Evolutionary conservation across 352 stramenopile genomes (phyloP).

Genomic region (Phytophthora macrochlamydospora): DNA sequence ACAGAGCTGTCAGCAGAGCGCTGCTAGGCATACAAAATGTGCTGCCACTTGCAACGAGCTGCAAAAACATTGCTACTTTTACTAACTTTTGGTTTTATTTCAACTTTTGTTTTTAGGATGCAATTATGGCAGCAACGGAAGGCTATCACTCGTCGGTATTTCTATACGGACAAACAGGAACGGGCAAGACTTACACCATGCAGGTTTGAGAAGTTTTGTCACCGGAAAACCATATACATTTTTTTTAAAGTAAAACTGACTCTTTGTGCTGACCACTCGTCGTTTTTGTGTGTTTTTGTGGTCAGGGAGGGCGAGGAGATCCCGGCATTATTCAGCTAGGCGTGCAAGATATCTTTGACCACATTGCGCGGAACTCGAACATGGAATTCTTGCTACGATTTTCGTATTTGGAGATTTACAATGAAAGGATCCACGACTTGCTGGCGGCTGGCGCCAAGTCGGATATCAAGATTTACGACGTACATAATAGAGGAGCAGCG

Average conservation of each 20-base stretch:
- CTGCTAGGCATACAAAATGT: not conserved
- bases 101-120: slow-evolving; percentile 40
- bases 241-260: slow-evolving; percentile 24
- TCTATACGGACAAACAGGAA: slow-evolving; percentile 92
- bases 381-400: slow-evolving; percentile 82
- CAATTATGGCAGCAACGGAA: slow-evolving; percentile 70
- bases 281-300: not conserved
- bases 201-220: slow-evolving; percentile 39
- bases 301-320: slow-evolving; percentile 46
- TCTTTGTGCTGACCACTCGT: slow-evolving; percentile 29
- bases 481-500: slow-evolving; percentile 47
- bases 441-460: slow-evolving; percentile 70
- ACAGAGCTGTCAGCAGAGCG: slow-evolving; percentile 7
- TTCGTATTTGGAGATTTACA: slow-evolving; percentile 99
- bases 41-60: slow-evolving; percentile 7
- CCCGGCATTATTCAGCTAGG: slow-evolving; percentile 86
- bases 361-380: slow-evolving; percentile 63
- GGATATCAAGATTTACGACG: slow-evolving; percentile 82
- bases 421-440: slow-evolving; percentile 98
- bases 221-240: not conserved
- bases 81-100: slow-evolving; percentile 1
- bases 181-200: slow-evolving; percentile 88
- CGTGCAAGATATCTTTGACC: slow-evolving; percentile 88
- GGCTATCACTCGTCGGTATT: slow-evolving; percentile 90
- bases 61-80: slow-evolving; percentile 7